Evolutionary conservation across 768 basidiomycete genomes (phyloP).

Genomic region (Coprinellus micaceus): DNA sequence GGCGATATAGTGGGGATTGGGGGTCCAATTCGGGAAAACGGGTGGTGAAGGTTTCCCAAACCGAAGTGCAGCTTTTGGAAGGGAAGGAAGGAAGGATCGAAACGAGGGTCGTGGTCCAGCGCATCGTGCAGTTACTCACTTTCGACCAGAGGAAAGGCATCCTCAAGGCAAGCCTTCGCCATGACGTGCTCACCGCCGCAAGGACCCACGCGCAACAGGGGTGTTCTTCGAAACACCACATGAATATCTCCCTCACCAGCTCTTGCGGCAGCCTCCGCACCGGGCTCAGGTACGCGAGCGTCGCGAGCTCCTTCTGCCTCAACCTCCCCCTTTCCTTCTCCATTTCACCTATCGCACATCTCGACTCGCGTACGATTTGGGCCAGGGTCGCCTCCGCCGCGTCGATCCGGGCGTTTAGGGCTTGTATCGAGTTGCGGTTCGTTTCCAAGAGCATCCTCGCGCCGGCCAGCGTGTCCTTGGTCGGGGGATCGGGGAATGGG

Average conservation of each 20-base stretch:
- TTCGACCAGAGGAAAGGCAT: constrained; percentile 78
- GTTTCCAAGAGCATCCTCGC: constrained; percentile 46
- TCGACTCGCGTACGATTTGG: constrained; percentile 53
- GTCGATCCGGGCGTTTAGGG: constrained; percentile 46
- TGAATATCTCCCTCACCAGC: constrained; percentile 69
- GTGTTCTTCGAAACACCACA: constrained; percentile 63
- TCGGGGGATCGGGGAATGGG: constrained; percentile 56
- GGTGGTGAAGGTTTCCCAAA: background rate
- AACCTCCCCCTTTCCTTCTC: constrained; percentile 44
- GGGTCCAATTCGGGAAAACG: background rate
- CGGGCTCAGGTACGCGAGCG: constrained; percentile 67
- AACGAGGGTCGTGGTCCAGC: no score
- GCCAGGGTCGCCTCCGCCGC: constrained; percentile 54
- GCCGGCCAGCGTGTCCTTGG: constrained; percentile 45
- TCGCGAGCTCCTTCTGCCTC: constrained; percentile 44
- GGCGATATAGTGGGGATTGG: background rate
- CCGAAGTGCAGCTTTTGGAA: constrained; percentile 1
- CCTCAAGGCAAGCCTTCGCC: constrained; percentile 61
- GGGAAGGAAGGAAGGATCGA: constrained; percentile 7
- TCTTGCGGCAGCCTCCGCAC: constrained; percentile 70
- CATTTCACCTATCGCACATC: constrained; percentile 51
- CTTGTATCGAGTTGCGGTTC: constrained; percentile 27
- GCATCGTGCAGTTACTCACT: constrained; percentile 38
- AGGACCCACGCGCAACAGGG: constrained; percentile 77
- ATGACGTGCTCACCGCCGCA: constrained; percentile 61